Percentiles rank a stretch among this genome's conserved stretches.
Evolutionary conservation across 2,329 filamentous ascomycete genomes (phyloP).

Genomic region (Colletotrichum tamarilloi): DNA sequence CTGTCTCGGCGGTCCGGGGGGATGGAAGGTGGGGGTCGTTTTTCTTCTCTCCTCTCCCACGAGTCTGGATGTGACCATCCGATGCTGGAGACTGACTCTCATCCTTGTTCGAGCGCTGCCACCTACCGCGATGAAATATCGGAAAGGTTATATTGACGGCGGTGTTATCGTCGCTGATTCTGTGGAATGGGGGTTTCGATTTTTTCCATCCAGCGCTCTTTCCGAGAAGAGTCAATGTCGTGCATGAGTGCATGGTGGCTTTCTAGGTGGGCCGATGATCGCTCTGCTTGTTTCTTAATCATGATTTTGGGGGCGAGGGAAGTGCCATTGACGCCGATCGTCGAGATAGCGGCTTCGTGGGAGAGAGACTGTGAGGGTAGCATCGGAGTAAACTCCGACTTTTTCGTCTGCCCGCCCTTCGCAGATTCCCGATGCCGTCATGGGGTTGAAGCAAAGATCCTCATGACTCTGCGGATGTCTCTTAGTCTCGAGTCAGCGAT

Average conservation of each 20-base stretch:
- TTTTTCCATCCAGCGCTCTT: not conserved
- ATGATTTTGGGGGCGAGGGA: not conserved
- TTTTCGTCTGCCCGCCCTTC: not conserved
- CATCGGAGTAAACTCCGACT: not conserved
- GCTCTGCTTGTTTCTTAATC: not conserved
- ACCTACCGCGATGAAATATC: not conserved
- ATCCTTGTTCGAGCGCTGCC: conserved; percentile 5
- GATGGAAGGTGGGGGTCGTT: not conserved
- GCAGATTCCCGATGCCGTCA: not conserved
- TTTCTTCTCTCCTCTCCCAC: not conserved
- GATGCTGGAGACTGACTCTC: conserved; percentile 14
- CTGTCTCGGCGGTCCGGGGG: not conserved
- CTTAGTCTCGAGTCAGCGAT: too few relatives aligned
- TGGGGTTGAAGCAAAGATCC: not conserved
- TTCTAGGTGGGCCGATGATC: not conserved
- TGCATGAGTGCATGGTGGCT: not conserved
- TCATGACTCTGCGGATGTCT: too few relatives aligned
- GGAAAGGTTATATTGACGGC: conserved; percentile 10
- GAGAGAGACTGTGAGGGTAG: not conserved
- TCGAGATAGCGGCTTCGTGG: not conserved
- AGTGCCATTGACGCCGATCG: not conserved
- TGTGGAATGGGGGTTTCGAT: not conserved
- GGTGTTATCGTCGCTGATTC: not conserved
- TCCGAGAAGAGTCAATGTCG: not conserved
- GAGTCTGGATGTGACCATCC: not conserved